These are phyloP conservation scores for Saururus chinensis DNA, from an alignment of 164 flowering plant genomes.

Conservation along the genomic window DNA sequence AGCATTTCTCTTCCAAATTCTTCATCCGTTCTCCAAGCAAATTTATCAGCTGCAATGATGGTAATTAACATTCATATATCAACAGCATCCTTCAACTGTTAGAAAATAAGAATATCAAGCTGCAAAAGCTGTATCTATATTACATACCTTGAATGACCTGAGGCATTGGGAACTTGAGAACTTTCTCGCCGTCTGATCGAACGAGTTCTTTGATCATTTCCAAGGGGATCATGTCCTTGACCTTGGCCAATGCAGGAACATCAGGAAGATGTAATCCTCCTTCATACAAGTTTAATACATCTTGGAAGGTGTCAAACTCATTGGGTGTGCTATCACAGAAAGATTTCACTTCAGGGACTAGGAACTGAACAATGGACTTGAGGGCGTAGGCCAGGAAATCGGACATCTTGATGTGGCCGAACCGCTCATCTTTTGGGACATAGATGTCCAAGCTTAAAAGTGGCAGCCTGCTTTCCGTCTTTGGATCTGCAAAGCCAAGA, in stretches of 20 bases:
- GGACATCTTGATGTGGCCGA: constrained; percentile 61
- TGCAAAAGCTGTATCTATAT: no score
- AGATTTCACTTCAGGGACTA: constrained; percentile 42
- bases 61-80: not conserved
- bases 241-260: constrained; percentile 9
- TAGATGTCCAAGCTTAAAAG: constrained; percentile 63
- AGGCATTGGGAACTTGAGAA: constrained; percentile 67
- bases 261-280: constrained; percentile 46
- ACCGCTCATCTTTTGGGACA: constrained; percentile 86
- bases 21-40: constrained; percentile 94
- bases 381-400: constrained; percentile 72
- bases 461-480: constrained; percentile 50
- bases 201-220: constrained; percentile 65
- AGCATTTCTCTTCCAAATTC: constrained; percentile 91
- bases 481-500: constrained; percentile 39
- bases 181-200: constrained; percentile 54
- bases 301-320: constrained; percentile 71
- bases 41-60: constrained; percentile 33
- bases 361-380: constrained; percentile 57
- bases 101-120: not conserved
- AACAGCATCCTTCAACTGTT: not conserved
- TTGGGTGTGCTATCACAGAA: constrained; percentile 50
- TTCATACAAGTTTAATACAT: constrained; percentile 56
- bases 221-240: constrained; percentile 45
- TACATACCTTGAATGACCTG: constrained; percentile 43